Base-by-base conservation (phyloP, 352 stramenopile species). In the Blastocystis sp. region DNA sequence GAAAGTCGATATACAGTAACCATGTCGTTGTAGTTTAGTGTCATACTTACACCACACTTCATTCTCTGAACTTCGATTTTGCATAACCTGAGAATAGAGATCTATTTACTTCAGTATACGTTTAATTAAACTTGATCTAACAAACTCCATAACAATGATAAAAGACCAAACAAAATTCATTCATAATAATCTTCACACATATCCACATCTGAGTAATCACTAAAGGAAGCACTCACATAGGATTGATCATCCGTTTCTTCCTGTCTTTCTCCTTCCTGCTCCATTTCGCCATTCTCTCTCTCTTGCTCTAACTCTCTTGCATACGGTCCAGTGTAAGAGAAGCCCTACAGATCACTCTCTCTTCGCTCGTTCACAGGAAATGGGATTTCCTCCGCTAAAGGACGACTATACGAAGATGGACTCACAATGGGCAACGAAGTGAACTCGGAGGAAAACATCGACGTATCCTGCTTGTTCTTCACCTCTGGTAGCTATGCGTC, bases 361-460 rank as follows among this genome's bases (percentile, higher is more conserved):
- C 18, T 20, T 20, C 13, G n/a, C 41, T 47, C 45, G 41, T 29
- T 37, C 37, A 80, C 70, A 23, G 70, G 39, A 37, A 63, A 80
- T 37, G 70, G 26, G 18, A 63, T 61, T 26, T 80, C 70, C 53
- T 87, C 76, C 34, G 13, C 47, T 18, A 9, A 13, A 90, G 56
- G 47, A 18, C 79, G 39, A 29, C 82, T 37, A 61, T 68, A 37
- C 64, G 13, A 90, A 64, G 26, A 92, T 54, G 18, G 88, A 90
- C 76, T 92, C 73, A 92, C 75, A 11, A 92, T 89, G 7, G 91
- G 68, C 63, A 92, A 88, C 45, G 55, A 87, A 34, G 91, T 92
- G 90, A 92, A 92, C 75, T 92, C 90, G 20, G 84, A 76, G 29
- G 92, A 91, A 76, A 92, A 92, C 79, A 91, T 90, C 63, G 73